A percentile compares a stretch with the other conserved stretches of the same genome.
Conservation (phyloP, 345 rosid genomes). For the Brassica rapa region DNA sequence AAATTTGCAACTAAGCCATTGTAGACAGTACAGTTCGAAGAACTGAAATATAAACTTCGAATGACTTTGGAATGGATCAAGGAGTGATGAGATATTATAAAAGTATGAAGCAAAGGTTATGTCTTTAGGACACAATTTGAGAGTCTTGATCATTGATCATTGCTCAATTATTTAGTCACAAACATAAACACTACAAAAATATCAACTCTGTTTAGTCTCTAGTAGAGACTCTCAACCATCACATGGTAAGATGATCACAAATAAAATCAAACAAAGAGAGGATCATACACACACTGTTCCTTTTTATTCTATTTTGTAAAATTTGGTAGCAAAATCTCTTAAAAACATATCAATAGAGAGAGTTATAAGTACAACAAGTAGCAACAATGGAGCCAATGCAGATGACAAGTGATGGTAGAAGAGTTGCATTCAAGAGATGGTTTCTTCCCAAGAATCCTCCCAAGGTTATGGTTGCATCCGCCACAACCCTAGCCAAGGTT, state of each 20-base stretch:
- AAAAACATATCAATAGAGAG: slow-evolving; percentile 64
- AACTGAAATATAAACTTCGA: neutral
- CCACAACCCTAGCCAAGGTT: slow-evolving; percentile 88
- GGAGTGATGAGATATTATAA: neutral
- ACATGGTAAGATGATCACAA: neutral
- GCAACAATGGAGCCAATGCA: slow-evolving; percentile 78
- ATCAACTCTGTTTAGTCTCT: neutral
- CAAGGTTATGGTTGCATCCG: slow-evolving; percentile 90
- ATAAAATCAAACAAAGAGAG: slow-evolving; percentile 15
- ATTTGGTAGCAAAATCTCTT: slow-evolving; percentile 26
- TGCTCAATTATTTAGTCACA: neutral
- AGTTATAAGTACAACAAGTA: slow-evolving; percentile 88
- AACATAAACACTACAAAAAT: neutral
- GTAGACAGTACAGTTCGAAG: neutral
- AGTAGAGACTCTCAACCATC: neutral
- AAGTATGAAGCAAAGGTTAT: neutral
- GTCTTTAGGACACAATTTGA: neutral
- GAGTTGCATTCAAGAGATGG: slow-evolving; percentile 74
- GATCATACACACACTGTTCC: slow-evolving; percentile 20
- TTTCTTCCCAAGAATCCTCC: slow-evolving; percentile 85
- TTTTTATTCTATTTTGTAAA: slow-evolving; percentile 26
- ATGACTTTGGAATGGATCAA: neutral
- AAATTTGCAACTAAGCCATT: neutral
- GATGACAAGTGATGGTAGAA: slow-evolving; percentile 80
- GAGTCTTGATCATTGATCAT: neutral